These are phyloP conservation scores for Sphagnum tenellum DNA, from an alignment of 225 moss, liverwort and hornwort species.

Conservation along the genomic window DNA sequence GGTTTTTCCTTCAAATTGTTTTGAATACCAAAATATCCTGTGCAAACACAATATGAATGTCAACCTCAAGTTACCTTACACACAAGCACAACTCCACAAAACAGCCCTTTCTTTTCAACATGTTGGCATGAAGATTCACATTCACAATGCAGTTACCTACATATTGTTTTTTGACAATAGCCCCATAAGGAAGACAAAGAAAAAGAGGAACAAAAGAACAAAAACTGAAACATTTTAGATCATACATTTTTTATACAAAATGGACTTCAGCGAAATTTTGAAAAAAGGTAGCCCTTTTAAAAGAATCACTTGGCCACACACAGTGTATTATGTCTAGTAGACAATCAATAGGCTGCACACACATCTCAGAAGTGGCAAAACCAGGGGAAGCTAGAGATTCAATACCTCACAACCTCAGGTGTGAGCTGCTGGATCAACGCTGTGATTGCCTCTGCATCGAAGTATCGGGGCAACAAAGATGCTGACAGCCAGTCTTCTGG, in stretches of 20 bases:
- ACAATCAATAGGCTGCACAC: too few species aligned
- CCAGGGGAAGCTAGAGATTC: not conserved
- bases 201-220: not conserved
- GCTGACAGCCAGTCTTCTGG: slow-evolving; percentile 87
- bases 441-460: slow-evolving; percentile 53
- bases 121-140: not conserved
- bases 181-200: not conserved
- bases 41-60: slow-evolving; percentile 5
- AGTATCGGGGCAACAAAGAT: slow-evolving; percentile 58
- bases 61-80: slow-evolving; percentile 7
- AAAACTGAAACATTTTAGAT: not conserved
- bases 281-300: too few species aligned
- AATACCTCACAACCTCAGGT: slow-evolving; percentile 67
- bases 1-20: slow-evolving; percentile 55
- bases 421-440: slow-evolving; percentile 62
- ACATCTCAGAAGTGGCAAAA: too few species aligned
- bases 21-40: slow-evolving; percentile 62
- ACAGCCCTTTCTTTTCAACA: not conserved
- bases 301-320: too few species aligned
- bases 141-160: not conserved
- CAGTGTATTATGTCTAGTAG: too few species aligned
- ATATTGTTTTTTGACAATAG: not conserved
- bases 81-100: not conserved
- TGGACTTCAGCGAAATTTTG: too few species aligned
- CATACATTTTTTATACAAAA: too few species aligned